Evolutionary conservation across 2,329 filamentous ascomycete genomes (phyloP).

Genomic region (Ophiocordyceps camponoti-floridani): DNA sequence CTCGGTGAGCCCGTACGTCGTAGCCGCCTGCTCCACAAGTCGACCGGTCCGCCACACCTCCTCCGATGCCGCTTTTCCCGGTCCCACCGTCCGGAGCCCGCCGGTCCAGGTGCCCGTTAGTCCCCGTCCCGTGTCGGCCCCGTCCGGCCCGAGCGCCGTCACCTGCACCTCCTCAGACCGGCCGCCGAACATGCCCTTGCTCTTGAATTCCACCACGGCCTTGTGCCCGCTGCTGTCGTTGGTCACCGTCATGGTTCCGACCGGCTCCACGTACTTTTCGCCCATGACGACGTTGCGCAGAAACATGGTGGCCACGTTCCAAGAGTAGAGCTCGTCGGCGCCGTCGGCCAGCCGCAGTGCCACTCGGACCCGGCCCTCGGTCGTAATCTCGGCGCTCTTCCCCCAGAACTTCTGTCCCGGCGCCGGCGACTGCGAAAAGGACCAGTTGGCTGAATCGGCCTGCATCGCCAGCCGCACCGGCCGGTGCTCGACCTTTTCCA

Average conservation of each 20-base stretch:
- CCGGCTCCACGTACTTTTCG: constrained; percentile 94
- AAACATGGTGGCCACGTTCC: constrained; percentile 77
- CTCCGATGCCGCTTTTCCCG: constrained; percentile 40
- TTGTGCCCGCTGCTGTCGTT: constrained; percentile 75
- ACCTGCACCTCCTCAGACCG: constrained; percentile 78
- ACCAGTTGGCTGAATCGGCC: constrained; percentile 74
- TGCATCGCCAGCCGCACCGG: constrained; percentile 88
- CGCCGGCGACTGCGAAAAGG: constrained; percentile 68
- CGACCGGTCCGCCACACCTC: constrained; percentile 65
- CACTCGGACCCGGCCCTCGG: constrained; percentile 70
- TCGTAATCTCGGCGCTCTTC: constrained; percentile 86
- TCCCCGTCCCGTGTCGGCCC: constrained; percentile 45
- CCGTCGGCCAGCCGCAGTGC: constrained; percentile 48
- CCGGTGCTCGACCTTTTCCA: constrained; percentile 87
- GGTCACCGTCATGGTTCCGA: constrained; percentile 70
- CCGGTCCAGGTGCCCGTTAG: constrained; percentile 75
- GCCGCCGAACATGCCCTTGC: constrained; percentile 93
- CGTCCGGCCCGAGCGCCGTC: constrained; percentile 50
- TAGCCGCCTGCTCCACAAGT: constrained; percentile 61
- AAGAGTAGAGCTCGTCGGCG: constrained; percentile 69
- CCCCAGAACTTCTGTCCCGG: constrained; percentile 98
- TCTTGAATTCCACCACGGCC: constrained; percentile 77
- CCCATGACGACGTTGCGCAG: constrained; percentile 92
- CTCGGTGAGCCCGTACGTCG: constrained; percentile 72
- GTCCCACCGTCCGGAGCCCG: constrained; percentile 46